A percentile compares a stretch with the other conserved stretches of the same genome.
phyloP scores from a whole-genome alignment of 306 rosid genomes.

The Vigna radiata region DNA sequence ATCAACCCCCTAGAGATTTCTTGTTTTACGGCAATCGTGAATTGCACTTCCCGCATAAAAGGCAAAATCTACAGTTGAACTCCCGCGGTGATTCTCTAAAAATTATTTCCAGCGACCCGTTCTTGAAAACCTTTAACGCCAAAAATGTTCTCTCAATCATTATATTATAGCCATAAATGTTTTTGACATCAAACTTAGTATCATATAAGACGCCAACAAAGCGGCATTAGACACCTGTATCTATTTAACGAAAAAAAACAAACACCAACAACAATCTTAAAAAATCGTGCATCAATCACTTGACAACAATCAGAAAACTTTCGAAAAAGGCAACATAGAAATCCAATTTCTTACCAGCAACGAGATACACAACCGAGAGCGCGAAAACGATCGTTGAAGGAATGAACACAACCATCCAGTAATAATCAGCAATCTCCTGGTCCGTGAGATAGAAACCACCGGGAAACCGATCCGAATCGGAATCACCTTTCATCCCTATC shows the following conservation, averaged over 20 bases:
- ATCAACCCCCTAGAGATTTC: slow-evolving; percentile 28
- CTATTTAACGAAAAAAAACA: neutral
- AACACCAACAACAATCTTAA: neutral
- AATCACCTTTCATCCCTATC: slow-evolving; percentile 57
- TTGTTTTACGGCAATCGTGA: slow-evolving; percentile 12
- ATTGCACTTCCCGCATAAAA: slow-evolving; percentile 8
- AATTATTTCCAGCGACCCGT: slow-evolving; percentile 8
- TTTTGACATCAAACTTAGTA: slow-evolving; percentile 7
- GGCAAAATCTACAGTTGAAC: neutral
- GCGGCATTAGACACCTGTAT: neutral
- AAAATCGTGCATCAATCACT: neutral
- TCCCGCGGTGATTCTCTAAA: neutral
- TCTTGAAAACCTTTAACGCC: slow-evolving; percentile 1
- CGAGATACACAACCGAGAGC: slow-evolving; percentile 67
- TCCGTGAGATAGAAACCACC: slow-evolving; percentile 84
- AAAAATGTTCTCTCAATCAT: neutral
- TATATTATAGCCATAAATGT: neutral
- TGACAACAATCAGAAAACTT: slow-evolving; percentile 14
- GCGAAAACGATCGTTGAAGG: slow-evolving; percentile 72
- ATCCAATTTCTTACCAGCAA: slow-evolving; percentile 65
- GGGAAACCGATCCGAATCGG: slow-evolving; percentile 64
- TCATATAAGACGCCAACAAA: neutral
- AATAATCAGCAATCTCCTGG: slow-evolving; percentile 88
- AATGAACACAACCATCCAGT: slow-evolving; percentile 88
- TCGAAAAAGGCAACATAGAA: neutral